Evolutionary conservation across 2,329 filamentous ascomycete species (phyloP), one percentile per base, ranked within the genome.

Genomic region (Alternaria incomplexa): DNA sequence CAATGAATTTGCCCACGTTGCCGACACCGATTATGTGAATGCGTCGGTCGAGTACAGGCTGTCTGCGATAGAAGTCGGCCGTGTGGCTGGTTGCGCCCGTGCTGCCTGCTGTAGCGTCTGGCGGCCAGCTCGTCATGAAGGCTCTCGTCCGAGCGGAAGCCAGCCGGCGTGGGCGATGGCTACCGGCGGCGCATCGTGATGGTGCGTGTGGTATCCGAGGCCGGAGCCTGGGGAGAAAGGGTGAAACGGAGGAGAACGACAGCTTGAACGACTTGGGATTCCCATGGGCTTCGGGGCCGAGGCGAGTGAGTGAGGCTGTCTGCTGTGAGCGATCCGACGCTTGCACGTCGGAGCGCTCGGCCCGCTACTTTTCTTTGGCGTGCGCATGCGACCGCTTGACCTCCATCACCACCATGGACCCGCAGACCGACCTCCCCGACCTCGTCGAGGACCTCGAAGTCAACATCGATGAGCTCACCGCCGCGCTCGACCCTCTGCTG

Each of bases 1-100:
- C 93, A 66, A 94, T 88, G 25, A 97, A 87, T 46, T 88, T 88
- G 13, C 93, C 94, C 12, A 97, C 84, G 75, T 93, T 96, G 36
- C 94, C 94, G 11, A 91, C 77, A 11, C 95, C 94, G 4, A 97
- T 82, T 51, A 97, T 85, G 73, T 96, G 89, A 23, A 79, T 75
- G 4, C 77, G 71, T 40, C 72, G 70, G 52, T 79, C 69, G 30
- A 70, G 43, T 4, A 75, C 72, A 11, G 73, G 69, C 40, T 72
- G 58, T 7, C 59, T 59, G 60, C 77, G 76, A 63, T 79, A 79
- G 69, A 79, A 79, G 50, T 73, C 71, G 60, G 75, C 67, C 5
- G 73, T 59, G 48, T 65, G 68, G 73, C 69, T 17, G 64, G 47
- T 20, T 30, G 51, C 47, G 25, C 61, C 61, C 45, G 61, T 64